Evolutionary conservation across 257 asterid genomes (phyloP).

Genomic region (Scutellaria baicalensis): DNA sequence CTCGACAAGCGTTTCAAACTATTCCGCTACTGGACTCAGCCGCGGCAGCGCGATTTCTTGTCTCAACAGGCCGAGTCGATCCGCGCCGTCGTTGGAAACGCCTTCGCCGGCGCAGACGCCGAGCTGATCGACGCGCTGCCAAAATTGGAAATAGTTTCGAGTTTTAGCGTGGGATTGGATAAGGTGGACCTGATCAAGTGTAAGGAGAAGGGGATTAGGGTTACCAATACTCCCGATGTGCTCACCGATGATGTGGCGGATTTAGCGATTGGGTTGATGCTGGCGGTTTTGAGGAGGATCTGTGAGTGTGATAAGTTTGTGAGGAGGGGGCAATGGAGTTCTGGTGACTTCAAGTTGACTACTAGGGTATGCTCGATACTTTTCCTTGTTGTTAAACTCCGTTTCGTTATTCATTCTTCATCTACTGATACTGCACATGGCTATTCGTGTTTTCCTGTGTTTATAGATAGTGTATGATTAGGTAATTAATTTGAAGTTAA

Average conservation of each 20-base stretch:
- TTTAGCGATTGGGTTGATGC: slow-evolving; percentile 68
- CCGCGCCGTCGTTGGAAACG: slow-evolving; percentile 65
- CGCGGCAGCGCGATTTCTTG: slow-evolving; percentile 39
- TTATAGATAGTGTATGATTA: not conserved
- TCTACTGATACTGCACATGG: not conserved
- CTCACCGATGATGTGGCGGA: slow-evolving; percentile 93
- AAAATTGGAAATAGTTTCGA: slow-evolving; percentile 59
- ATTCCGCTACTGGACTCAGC: slow-evolving; percentile 54
- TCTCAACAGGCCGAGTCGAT: slow-evolving; percentile 43
- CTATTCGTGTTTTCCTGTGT: too few species aligned
- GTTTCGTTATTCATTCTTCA: not conserved
- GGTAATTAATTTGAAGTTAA: not conserved
- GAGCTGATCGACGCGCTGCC: slow-evolving; percentile 62
- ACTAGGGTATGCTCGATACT: slow-evolving; percentile 37
- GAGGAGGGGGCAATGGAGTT: slow-evolving; percentile 61
- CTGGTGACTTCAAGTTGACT: slow-evolving; percentile 54
- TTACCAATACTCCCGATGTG: slow-evolving; percentile 83
- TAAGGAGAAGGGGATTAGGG: slow-evolving; percentile 72
- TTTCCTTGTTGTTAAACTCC: not conserved
- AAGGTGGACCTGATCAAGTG: slow-evolving; percentile 71
- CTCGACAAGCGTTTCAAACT: slow-evolving; percentile 67
- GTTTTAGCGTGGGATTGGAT: slow-evolving; percentile 77
- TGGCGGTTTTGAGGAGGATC: slow-evolving; percentile 61
- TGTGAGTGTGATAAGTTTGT: slow-evolving; percentile 60
- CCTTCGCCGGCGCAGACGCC: slow-evolving; percentile 44